These are phyloP conservation scores for Ziziphus jujuba DNA, from an alignment of 306 rosid species.

Conservation along the genomic window DNA sequence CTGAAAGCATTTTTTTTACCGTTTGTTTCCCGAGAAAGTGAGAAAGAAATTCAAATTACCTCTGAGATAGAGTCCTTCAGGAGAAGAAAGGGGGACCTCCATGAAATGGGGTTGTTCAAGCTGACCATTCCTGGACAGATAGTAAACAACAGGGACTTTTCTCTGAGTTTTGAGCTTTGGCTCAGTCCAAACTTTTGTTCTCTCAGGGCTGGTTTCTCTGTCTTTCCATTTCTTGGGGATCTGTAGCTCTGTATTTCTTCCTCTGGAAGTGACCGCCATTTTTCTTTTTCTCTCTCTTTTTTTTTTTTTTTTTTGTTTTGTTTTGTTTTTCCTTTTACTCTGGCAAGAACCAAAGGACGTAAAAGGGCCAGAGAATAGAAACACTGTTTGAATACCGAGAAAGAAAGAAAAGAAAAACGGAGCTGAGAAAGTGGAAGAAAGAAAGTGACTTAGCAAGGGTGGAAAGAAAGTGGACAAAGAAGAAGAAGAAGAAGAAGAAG, in stretches of 20 bases:
- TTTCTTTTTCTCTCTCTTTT: too few species aligned
- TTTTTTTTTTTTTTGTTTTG: too few species aligned
- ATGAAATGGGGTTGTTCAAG: slow-evolving; percentile 98
- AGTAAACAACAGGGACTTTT: slow-evolving; percentile 85
- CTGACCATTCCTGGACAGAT: slow-evolving; percentile 80
- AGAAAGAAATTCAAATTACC: slow-evolving; percentile 32
- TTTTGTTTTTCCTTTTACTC: slow-evolving; percentile 1
- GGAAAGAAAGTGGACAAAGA: slow-evolving; percentile 8
- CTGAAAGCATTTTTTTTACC: neutral
- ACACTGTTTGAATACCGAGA: slow-evolving; percentile 9
- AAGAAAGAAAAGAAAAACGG: neutral
- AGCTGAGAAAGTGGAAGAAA: neutral
- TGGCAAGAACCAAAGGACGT: slow-evolving; percentile 10
- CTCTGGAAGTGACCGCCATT: slow-evolving; percentile 64
- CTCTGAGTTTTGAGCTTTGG: slow-evolving; percentile 41
- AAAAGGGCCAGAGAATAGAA: neutral
- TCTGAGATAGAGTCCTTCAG: slow-evolving; percentile 85
- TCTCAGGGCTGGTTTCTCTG: slow-evolving; percentile 67
- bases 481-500: slow-evolving; percentile 9
- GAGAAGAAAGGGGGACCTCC: slow-evolving; percentile 86
- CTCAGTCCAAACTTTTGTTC: slow-evolving; percentile 77
- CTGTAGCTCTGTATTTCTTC: slow-evolving; percentile 50
- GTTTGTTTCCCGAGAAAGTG: slow-evolving; percentile 4
- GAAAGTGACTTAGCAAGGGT: slow-evolving; percentile 12
- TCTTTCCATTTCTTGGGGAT: slow-evolving; percentile 64